Evolutionary conservation across 306 rosid species (phyloP).

Genomic region (Vigna radiata): DNA sequence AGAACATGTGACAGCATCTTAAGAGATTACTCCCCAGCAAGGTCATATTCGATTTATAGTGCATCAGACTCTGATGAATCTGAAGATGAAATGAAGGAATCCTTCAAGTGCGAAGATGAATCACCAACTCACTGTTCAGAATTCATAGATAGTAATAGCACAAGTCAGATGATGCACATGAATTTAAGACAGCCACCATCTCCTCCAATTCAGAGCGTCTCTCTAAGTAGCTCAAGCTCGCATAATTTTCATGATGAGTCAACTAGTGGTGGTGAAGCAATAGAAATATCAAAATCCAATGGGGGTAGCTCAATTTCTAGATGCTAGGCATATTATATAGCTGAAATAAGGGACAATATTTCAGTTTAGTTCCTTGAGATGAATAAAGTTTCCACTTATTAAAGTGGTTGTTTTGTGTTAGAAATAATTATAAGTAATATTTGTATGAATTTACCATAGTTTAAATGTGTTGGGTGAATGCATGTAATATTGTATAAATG

Average conservation of each 20-base stretch:
- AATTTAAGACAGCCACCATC: slow-evolving; percentile 50
- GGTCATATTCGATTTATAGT: slow-evolving; percentile 56
- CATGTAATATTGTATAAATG: too few relatives aligned
- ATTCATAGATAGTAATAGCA: not conserved
- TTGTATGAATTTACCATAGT: too few relatives aligned
- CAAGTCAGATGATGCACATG: slow-evolving; percentile 24
- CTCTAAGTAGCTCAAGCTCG: slow-evolving; percentile 34
- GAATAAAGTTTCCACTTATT: slow-evolving; percentile 43
- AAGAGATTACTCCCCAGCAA: slow-evolving; percentile 55
- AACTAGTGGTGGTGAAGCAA: slow-evolving; percentile 30
- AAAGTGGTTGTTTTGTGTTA: slow-evolving; percentile 37
- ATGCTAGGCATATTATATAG: slow-evolving; percentile 11
- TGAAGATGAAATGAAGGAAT: slow-evolving; percentile 35
- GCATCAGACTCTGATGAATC: slow-evolving; percentile 43
- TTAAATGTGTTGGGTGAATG: too few relatives aligned
- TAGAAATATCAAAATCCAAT: slow-evolving; percentile 9
- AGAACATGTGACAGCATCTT: slow-evolving; percentile 41
- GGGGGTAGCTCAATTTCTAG: slow-evolving; percentile 17
- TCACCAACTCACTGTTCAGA: slow-evolving; percentile 26
- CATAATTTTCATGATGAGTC: not conserved
- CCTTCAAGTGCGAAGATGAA: slow-evolving; percentile 37
- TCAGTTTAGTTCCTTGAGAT: slow-evolving; percentile 16
- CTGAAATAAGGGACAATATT: slow-evolving; percentile 12
- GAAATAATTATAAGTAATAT: not conserved
- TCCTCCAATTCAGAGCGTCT: slow-evolving; percentile 50